Base-by-base conservation (phyloP, 495 filamentous ascomycete species). In the Staphylotrichum tortipilum region DNA sequence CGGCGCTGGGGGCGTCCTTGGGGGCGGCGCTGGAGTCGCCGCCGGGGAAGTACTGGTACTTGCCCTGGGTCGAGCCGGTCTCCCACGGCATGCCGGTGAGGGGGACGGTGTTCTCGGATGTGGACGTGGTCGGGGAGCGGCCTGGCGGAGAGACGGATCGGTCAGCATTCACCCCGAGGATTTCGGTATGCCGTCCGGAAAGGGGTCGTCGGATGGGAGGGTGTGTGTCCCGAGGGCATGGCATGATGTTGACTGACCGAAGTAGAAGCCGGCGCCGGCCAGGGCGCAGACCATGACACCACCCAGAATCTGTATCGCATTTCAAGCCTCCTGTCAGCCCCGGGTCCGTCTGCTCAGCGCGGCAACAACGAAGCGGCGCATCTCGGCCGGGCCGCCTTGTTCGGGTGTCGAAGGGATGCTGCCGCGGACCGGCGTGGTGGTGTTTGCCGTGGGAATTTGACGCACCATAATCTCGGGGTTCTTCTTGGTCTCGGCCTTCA, bases 71-170 rank as follows among this genome's bases (percentile, higher is more conserved):
- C 42, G 77, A 72, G 44, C 77, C 76, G 42, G 75, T 75, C 66
- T 98, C 78, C 92, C 92, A 98, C 34, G 92, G 90, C 86, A 94
- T 92, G 60, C 81, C 78, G 58, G 79, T 81, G 54, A 94, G 78
- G 61, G 77, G 75, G 58, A 96, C 85, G 53, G 78, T 71, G 57
- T 75, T 76, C 73, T 97, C 90, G 59, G 86, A 92, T 53, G 78
- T 87, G 36, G 86, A 76, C 57, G 78, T 81, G 58, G 92, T 97
- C 57, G 92, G 92, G 63, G 84, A 86, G 60, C 82, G 80, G 69
- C 86, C 89, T 88, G 35, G 24, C 21, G 35, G 38, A 64, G 68
- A 59, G 66, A 67, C 21, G 26, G 18, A 23, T 4, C 10, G 15
- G 28, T 49, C 28, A 50, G 45, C 24, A 37, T 47, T 14, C n/a